Conservation (phyloP, 2,329 filamentous ascomycete genomes). For the Venturia oleaginea region DNA sequence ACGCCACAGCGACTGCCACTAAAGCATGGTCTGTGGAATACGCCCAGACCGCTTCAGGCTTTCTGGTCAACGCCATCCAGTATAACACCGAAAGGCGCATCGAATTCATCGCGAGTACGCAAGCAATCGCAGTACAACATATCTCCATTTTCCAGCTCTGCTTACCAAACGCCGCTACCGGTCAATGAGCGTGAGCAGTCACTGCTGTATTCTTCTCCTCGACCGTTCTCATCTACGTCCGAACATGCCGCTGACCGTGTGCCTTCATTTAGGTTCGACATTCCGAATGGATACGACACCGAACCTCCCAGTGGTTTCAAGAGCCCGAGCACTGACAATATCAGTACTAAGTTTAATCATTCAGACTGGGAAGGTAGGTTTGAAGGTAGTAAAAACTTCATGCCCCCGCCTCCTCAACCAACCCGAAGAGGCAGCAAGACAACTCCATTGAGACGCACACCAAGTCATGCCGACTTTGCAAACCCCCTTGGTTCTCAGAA, state of each 20-base stretch:
- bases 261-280: not conserved
- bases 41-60: not conserved
- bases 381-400: conserved; percentile 10
- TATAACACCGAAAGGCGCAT: not conserved
- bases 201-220: not conserved
- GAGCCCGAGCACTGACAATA: conserved; percentile 9
- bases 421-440: not conserved
- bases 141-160: not conserved
- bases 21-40: not conserved
- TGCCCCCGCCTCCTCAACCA: conserved; percentile 8
- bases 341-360: conserved; percentile 7
- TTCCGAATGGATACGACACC: not conserved
- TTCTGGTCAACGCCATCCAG: conserved; percentile 1
- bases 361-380: conserved; percentile 11
- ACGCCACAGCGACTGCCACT: not conserved
- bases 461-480: not conserved
- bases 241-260: not conserved
- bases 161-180: not conserved
- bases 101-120: not conserved
- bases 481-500: not conserved
- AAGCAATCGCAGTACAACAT: not conserved
- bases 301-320: not conserved
- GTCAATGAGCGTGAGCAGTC: not conserved
- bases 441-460: not conserved
- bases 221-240: not conserved